A percentile compares a stretch with the other conserved stretches of the same genome.
Evolutionary conservation across 2,329 filamentous ascomycete genomes (phyloP).

Genomic region (Penicillium vulpinum): DNA sequence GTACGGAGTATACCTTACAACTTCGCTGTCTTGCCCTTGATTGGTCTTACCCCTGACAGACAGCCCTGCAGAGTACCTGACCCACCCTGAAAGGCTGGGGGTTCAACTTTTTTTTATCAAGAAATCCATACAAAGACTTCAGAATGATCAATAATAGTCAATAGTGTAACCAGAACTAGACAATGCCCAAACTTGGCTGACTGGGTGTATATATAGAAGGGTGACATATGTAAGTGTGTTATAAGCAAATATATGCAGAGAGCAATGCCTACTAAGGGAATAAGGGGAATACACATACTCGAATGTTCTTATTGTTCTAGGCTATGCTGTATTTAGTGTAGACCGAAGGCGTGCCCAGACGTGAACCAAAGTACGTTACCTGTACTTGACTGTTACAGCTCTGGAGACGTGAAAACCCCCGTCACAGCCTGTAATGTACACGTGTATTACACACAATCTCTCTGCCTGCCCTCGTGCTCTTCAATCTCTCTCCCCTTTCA

Average conservation of each 20-base stretch:
- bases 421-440: slow-evolving; percentile 13
- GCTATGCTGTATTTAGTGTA: not conserved
- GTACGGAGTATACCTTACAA: too few relatives aligned
- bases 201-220: not conserved
- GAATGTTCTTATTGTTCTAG: slow-evolving; percentile 3
- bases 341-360: slow-evolving; percentile 2
- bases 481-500: not conserved
- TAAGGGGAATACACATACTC: not conserved
- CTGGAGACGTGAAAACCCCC: slow-evolving; percentile 1
- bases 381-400: not conserved
- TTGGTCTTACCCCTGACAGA: slow-evolving; percentile 1
- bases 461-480: not conserved
- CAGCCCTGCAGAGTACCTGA: too few relatives aligned
- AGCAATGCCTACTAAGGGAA: not conserved
- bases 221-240: too few relatives aligned
- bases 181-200: not conserved
- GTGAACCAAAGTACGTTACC: slow-evolving; percentile 2
- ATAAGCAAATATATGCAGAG: not conserved
- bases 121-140: too few relatives aligned
- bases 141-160: not conserved
- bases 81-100: slow-evolving; percentile 1
- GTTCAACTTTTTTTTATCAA: too few relatives aligned
- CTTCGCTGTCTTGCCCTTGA: slow-evolving; percentile 3
- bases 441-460: slow-evolving; percentile 20
- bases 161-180: not conserved